These are phyloP conservation scores for Clarireedia homoeocarpa DNA, from an alignment of 2,329 filamentous ascomycete species.

Conservation along the genomic window DNA sequence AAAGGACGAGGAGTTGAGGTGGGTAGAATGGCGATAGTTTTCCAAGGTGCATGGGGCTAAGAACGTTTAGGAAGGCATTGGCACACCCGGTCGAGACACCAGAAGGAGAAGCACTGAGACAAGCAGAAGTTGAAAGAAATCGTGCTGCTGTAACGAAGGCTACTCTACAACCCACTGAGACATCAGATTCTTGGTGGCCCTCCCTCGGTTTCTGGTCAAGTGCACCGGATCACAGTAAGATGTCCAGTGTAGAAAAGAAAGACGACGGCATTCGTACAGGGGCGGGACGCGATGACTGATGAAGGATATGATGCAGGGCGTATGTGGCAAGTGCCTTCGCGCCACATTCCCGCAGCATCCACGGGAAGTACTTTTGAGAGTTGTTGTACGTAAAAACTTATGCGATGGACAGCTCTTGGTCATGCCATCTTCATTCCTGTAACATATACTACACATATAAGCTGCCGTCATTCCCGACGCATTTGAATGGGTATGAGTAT, in stretches of 20 bases:
- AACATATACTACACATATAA: too few species aligned
- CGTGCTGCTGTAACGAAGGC: conserved; percentile 15
- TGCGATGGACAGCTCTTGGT: too few species aligned
- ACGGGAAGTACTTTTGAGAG: too few species aligned
- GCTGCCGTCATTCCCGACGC: too few species aligned
- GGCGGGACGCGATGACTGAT: too few species aligned
- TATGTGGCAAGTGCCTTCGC: not conserved
- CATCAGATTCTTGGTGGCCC: conserved; percentile 21
- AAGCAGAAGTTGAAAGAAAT: conserved; percentile 19
- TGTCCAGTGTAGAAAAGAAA: not conserved
- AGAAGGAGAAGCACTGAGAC: conserved; percentile 10
- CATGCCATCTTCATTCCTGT: too few species aligned
- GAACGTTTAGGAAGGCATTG: conserved; percentile 12
- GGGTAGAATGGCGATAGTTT: not conserved
- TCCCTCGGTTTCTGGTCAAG: conserved; percentile 15
- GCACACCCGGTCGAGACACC: conserved; percentile 9
- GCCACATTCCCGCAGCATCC: not conserved
- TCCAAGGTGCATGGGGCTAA: conserved; percentile 8
- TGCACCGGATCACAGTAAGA: not conserved
- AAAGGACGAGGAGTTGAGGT: conserved; percentile 18
- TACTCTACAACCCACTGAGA: conserved; percentile 11
- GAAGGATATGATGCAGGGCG: too few species aligned
- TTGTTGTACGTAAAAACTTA: too few species aligned
- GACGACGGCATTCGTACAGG: not conserved
- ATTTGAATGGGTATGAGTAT: too few species aligned